Conservation (phyloP, 2,329 filamentous ascomycete species). For the Fusarium hostae region DNA sequence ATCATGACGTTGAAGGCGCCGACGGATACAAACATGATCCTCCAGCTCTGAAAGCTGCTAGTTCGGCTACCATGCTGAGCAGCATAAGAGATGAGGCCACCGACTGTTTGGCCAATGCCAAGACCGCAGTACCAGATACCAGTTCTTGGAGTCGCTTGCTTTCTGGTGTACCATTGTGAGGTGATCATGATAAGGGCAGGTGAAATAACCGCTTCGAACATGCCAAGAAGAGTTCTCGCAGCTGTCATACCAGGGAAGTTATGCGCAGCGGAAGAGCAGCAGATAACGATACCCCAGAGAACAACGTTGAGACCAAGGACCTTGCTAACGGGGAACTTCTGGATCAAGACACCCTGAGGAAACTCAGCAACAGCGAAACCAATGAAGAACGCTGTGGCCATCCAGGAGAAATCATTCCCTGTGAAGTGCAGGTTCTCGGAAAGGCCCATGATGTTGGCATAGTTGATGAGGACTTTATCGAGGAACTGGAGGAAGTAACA, state of each 20-base stretch:
- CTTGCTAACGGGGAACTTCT: conserved; percentile 3
- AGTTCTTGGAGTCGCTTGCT: conserved; percentile 2
- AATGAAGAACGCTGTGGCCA: conserved; percentile 14
- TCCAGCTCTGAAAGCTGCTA: conserved; percentile 1
- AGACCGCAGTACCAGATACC: conserved; percentile 19
- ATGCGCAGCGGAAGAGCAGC: conserved; percentile 1
- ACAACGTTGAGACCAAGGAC: conserved; percentile 6
- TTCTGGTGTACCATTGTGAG: conserved; percentile 12
- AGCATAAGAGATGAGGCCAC: conserved; percentile 10
- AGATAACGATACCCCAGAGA: conserved; percentile 10
- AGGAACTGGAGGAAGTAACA: conserved; percentile 17
- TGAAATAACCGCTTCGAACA: conserved; percentile 6
- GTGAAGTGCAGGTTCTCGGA: conserved; percentile 1
- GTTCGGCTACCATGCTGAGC: conserved; percentile 5
- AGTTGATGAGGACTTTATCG: conserved; percentile 14
- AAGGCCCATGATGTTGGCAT: conserved; percentile 17
- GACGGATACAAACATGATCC: conserved; percentile 5
- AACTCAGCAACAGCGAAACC: conserved; percentile 8
- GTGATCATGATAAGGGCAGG: conserved; percentile 8
- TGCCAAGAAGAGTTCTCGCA: conserved; percentile 15
- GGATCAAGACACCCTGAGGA: conserved; percentile 2
- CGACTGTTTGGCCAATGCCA: conserved; percentile 1
- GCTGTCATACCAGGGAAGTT: conserved; percentile 11
- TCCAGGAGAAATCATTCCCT: conserved; percentile 15
- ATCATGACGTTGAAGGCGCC: conserved; percentile 1